Evolutionary conservation across 75 land plant genomes (phyloP), one percentile per base, ranked within the genome.

Genomic region (Sequoiadendron giganteum): DNA sequence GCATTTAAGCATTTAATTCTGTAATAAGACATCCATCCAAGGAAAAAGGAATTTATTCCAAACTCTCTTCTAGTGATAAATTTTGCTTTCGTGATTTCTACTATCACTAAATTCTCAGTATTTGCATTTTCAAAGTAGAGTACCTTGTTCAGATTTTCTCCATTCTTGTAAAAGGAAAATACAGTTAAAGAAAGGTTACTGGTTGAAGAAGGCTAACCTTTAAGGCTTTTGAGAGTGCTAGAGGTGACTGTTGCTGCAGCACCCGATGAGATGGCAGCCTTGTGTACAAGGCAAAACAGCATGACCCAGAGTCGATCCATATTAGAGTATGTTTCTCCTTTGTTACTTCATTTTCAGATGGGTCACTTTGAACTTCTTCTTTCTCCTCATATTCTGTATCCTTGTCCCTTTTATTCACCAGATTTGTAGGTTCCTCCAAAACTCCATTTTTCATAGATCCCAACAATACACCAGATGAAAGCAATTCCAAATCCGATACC

Each of bases 161-260:
- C 9, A 13, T 36, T 40, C 10, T 54, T 52, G 21, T n/a, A 9
- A 85, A 85, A 85, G 13, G 42, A 85, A 54, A 85, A 30, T 8
- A 0, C 10, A 19, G 19, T 10, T 10, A 32, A 73, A 30, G 2
- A 55, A 85, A 34, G 21, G 19, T 30, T 15, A 8, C 21, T 83
- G 15, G 30, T 83, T 40, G 7, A 21, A 85, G n/a, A 72, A 28
- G 70, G 39, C 58, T 56, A 88, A 97, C 99, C 99, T 98, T 98
- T 39, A 98, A 73, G 75, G 99, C 99, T 91, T 98, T 98, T 54
- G 95, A 90, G 87, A 98, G 93, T 45, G 97, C 96, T 87, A 98
- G 88, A 75, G 99, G 99, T 81, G 99, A 97, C 86, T 91, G 97
- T 86, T 95, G 94, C 87, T 95, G 88, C 45, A 95, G 85, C 84